Evolutionary conservation across 129 eudicot genomes (phyloP), one percentile per base, ranked within the genome.

Genomic region (Saussurea involucrata): DNA sequence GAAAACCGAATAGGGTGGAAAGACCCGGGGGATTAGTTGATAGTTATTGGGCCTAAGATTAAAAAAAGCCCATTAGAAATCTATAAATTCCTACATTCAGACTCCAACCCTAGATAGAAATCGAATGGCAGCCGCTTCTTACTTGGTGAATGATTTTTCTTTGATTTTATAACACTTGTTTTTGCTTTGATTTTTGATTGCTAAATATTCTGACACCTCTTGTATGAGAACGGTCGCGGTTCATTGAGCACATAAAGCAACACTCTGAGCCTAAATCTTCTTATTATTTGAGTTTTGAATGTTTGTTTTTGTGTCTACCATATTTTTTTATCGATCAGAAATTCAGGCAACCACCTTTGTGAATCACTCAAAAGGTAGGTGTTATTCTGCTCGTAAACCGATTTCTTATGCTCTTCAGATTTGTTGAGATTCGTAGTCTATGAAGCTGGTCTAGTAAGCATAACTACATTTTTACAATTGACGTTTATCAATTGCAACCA

Each of bases 381-480:
- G 79, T 80, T 80, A n/a, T 66, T 80, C 83, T 80, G 69, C 11
- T 80, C 79, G 84, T 55, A 80, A 53, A 80, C 66, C 0, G 27
- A 25, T 49, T 9, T 73, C 74, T 80, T 80, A 73, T 80, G 79
- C 83, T 80, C 83, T 80, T 80, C 79, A 80, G 83, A 80, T 57
- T 80, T 80, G 83, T 73, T 66, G 83, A 80, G 83, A n/a, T 73
- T 71, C 3, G 0, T 33, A 1, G 61, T 46, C 83, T 1, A 66
- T 66, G 83, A 80, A 80, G 63, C 75, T 55, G 79, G 83, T 80
- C 83, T 80, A 80, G 83, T 73, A 65, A 80, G 83, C 83, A 73
- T 3, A 49, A 66, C 69, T 24, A 80, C 79, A 80, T 73, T 65
- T 71, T 37, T 2, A 2, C 8, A 18, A 1, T 29, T 58, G 12